phyloP scores from a whole-genome alignment of 1,139 yeast genomes.

The Zygoascus sp. region DNA sequence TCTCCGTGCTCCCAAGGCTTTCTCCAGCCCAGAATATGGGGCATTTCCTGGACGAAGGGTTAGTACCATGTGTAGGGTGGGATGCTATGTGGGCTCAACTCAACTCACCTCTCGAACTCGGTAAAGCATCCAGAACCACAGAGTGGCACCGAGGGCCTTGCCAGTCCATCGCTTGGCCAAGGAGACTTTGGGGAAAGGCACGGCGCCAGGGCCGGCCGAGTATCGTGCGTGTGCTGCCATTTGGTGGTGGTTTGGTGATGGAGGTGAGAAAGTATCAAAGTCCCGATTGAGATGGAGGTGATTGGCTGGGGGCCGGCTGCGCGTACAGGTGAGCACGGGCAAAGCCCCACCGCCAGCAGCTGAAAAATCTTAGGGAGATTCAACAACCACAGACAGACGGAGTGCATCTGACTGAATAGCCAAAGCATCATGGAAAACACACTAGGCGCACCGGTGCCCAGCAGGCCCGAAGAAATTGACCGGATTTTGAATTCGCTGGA shows the following conservation, averaged over 20 bases:
- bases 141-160: conserved; percentile 68
- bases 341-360: neutral
- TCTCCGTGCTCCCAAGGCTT: conserved; percentile 42
- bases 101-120: conserved; percentile 58
- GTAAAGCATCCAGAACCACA: conserved; percentile 86
- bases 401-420: neutral
- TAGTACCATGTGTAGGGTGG: conserved; percentile 3
- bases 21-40: conserved; percentile 39
- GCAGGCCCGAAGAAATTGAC: conserved; percentile 39
- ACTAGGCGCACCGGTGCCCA: conserved; percentile 31
- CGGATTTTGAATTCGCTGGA: conserved; percentile 39
- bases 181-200: conserved; percentile 35
- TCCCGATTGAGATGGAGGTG: neutral
- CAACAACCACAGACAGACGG: neutral
- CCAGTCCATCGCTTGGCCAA: conserved; percentile 52
- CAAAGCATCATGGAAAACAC: conserved; percentile 30
- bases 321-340: neutral
- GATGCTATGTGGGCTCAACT: neutral
- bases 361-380: conserved; percentile 25
- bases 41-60: conserved; percentile 31
- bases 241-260: neutral
- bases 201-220: conserved; percentile 34
- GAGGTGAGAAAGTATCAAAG: neutral
- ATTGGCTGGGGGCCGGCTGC: neutral
- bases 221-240: conserved; percentile 29